Conservation (phyloP, 305 asterid genomes). For the Fraxinus platypoda region DNA sequence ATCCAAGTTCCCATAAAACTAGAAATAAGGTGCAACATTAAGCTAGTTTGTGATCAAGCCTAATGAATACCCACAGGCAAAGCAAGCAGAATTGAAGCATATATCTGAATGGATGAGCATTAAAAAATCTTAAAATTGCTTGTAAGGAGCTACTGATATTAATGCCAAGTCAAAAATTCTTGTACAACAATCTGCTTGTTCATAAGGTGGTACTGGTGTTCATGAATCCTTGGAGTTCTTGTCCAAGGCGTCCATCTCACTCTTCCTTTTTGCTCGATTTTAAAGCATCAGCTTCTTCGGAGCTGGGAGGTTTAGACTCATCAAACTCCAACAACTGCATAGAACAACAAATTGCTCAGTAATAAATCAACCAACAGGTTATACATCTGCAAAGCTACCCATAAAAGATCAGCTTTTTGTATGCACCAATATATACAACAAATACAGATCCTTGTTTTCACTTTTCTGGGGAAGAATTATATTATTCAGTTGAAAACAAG, state of each 20-base stretch:
- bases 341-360: neutral
- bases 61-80: neutral
- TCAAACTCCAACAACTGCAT: constrained; percentile 73
- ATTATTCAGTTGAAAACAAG: neutral
- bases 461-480: neutral
- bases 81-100: constrained; percentile 18
- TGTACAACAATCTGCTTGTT: constrained; percentile 28
- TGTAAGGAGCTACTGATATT: neutral
- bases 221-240: neutral
- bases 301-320: constrained; percentile 51
- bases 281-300: constrained; percentile 33
- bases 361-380: neutral
- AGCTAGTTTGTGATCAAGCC: neutral
- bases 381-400: neutral
- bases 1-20: neutral
- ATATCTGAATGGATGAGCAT: constrained; percentile 14
- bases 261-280: constrained; percentile 54
- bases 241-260: constrained; percentile 18
- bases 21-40: neutral
- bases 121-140: constrained; percentile 19
- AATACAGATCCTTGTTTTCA: neutral
- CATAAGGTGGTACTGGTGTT: constrained; percentile 17
- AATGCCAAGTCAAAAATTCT: constrained; percentile 13
- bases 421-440: neutral
- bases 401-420: neutral